Base-by-base conservation (phyloP, 768 basidiomycete species). In the Hygrocybe coccinea region DNA sequence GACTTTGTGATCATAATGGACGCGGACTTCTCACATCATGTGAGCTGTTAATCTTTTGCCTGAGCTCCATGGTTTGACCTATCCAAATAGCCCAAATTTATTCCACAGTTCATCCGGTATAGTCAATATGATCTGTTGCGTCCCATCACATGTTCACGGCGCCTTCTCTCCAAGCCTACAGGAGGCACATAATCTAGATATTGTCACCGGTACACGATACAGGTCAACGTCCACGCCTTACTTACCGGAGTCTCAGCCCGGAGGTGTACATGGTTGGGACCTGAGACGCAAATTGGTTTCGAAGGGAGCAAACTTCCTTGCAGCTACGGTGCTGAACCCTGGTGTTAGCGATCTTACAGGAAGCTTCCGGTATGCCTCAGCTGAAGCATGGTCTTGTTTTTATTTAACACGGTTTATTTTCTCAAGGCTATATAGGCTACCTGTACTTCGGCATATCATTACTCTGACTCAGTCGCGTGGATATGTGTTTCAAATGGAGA, bases 1-100 rank as follows among this genome's bases (percentile, higher is more conserved):
- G 90, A 91, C 70, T 95, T 94, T 72, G 91, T 94, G 19, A 90
- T 95, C 65, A 95, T 95, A 67, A 95, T 95, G 93, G 93, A 95
- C 63, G 93, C 93, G 50, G 93, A 95, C 73, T 94, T 95, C 71
- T 94, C 91, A 5, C 93, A 95, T 65, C 93, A 95, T 62, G 92
- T 92, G 72, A 44, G 87, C 41, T 55, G 24, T 15, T 54, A 29
- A 5, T 37, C 10, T 14, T 34, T 34, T 46, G 21, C 19, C 24
- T 12, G 33, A 6, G 9, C 17, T 17, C 14, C 2, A 43, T 50
- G 39, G 29, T 21, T 43, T 25, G 53, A 48, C 51, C 60, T 36
- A 64, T 51, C 50, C 8, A 41, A 33, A 8, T 52, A 94, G 93
- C 93, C 93, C 38, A 95, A 95, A 72, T 95, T 94, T 68, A 94